Percentiles rank a stretch among this genome's conserved stretches.
phyloP scores from a whole-genome alignment of 768 basidiomycete species.

The Cyclocybe aegerita region DNA sequence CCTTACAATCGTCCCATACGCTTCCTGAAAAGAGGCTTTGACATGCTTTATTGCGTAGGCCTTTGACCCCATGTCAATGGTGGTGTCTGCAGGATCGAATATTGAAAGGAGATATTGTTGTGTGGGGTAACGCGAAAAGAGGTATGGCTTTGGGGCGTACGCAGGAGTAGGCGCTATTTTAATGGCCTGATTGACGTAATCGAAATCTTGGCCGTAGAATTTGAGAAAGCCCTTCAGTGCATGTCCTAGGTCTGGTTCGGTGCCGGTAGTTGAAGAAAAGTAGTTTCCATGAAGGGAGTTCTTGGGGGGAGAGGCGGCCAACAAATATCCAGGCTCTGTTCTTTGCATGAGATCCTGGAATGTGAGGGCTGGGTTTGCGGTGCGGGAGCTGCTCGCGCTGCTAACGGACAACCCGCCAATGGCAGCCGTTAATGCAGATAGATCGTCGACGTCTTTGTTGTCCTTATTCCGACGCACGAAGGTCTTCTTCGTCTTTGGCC shows the following conservation, averaged over 20 bases:
- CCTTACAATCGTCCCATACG: conserved; percentile 10
- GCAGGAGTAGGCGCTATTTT: conserved; percentile 15
- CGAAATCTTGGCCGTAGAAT: conserved; percentile 23
- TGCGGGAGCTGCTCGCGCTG: background rate
- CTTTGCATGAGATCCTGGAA: too few relatives aligned
- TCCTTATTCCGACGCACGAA: background rate
- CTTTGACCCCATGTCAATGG: conserved; percentile 21
- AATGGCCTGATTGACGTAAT: conserved; percentile 16
- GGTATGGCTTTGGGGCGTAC: conserved; percentile 9
- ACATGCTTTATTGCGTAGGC: conserved; percentile 27
- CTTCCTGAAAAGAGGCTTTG: conserved; percentile 18
- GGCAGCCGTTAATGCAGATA: background rate
- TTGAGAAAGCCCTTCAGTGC: conserved; percentile 20
- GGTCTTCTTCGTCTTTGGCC: conserved; percentile 13
- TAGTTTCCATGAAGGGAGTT: background rate
- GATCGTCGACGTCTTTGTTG: background rate
- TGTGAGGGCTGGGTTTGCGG: background rate
- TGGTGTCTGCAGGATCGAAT: conserved; percentile 19
- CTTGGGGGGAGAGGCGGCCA: too few relatives aligned
- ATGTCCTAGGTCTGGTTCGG: conserved; percentile 10
- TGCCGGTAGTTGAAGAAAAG: background rate
- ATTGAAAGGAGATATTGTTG: conserved; percentile 21
- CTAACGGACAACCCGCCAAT: background rate
- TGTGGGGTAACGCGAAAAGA: conserved; percentile 4
- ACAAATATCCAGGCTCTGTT: too few relatives aligned